These are phyloP conservation scores for Colletotrichum sp. DNA, from an alignment of 2,329 filamentous ascomycete genomes.

Conservation along the genomic window DNA sequence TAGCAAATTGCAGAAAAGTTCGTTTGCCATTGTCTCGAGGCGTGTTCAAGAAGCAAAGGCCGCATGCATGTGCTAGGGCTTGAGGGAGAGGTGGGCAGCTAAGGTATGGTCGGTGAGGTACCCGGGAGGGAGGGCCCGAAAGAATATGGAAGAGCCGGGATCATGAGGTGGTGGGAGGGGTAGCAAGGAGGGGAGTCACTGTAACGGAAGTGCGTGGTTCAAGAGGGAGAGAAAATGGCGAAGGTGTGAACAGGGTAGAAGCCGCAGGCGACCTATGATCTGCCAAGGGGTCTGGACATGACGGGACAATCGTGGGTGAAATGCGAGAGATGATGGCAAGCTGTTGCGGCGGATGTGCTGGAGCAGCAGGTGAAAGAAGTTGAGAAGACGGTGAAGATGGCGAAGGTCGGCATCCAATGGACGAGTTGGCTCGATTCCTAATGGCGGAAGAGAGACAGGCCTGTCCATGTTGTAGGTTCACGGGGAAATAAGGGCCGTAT, in stretches of 20 bases:
- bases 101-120: slow-evolving; percentile 8
- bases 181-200: background rate
- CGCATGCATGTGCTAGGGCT: slow-evolving; percentile 9
- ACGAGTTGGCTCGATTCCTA: background rate
- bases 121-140: slow-evolving; percentile 12
- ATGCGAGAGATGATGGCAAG: slow-evolving; percentile 16
- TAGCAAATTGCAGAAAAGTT: background rate
- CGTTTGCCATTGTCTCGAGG: background rate
- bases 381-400: background rate
- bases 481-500: background rate
- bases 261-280: background rate
- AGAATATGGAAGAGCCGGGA: slow-evolving; percentile 3
- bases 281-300: background rate
- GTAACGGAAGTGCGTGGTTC: slow-evolving; percentile 3
- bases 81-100: background rate
- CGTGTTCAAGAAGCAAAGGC: background rate
- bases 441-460: background rate
- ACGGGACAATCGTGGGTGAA: slow-evolving; percentile 9
- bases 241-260: slow-evolving; percentile 3
- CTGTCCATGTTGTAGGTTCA: background rate
- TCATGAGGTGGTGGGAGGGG: background rate
- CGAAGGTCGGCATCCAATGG: background rate
- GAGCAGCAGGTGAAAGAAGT: too few relatives aligned
- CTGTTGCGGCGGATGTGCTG: background rate
- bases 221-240: background rate